Base-by-base conservation (phyloP, 768 basidiomycete species). In the Neoboletus subvelutipes region DNA sequence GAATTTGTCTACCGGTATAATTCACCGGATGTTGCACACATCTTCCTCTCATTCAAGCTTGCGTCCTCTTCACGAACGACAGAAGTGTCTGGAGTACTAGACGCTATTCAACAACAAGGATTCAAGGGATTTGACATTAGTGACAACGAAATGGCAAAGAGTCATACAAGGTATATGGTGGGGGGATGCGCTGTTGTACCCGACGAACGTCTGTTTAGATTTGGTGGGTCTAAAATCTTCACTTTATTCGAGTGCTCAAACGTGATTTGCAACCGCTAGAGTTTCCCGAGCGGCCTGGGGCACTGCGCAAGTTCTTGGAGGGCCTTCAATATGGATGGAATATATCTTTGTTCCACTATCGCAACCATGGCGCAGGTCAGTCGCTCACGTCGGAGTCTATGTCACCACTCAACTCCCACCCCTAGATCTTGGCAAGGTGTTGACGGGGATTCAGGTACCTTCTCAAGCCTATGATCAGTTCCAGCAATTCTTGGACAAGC, bases 1-100 rank as follows among this genome's bases (percentile, higher is more conserved):
- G 97, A 99, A 71, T 98, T 98, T 69, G 84, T 90, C 41, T 99
- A 99, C 73, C 88, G 97, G 28, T 96, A 88, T 71, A 90, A 84
- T 66, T 80, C 84, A 6, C 78, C 83, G 0, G 80, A 83, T 39
- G 74, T 81, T 50, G 97, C 96, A 9, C 90, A 90, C 61, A 86
- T 98, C 59, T 86, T 97, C 74, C 76, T 95, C 43, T 98, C 96
- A 4, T 96, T 98, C 83, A 86, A 87, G 68, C 80, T 94, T 20
- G 82, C 87, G 24, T 76, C 80, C 7, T 75, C 74, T 0, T 61
- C 62, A 1, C 80, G 91, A 15, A 67, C 76, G 42, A 73, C 75
- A 42, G 92, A 93, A 71, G 87, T 92, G 12, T 62, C 76, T 8
- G 77, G 79, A 20, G 78, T 98, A 29, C 75, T 95, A 9, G 68